Evolutionary conservation across 225 moss, liverwort and hornwort genomes (phyloP), one percentile per base, ranked within the genome.

Genomic region (Climacium dendroides): DNA sequence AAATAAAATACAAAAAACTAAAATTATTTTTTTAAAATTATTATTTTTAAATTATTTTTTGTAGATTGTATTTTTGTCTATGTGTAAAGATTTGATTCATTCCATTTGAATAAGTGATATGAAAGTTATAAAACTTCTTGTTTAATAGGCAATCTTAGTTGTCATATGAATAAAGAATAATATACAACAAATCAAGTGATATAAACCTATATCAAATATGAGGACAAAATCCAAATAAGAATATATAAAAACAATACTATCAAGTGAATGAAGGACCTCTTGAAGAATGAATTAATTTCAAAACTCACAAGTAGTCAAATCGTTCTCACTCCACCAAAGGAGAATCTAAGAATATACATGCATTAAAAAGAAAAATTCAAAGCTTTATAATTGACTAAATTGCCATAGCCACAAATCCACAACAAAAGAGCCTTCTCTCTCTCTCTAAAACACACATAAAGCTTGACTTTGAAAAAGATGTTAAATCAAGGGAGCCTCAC

Each of bases 271-370:
- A 25, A 41, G 5, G n/a, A n/a, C n/a, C n/a, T n/a, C n/a, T n/a
- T n/a, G n/a, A n/a, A n/a, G n/a, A n/a, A n/a, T n/a, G n/a, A 41
- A 41, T 5, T 41, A 70, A 41, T 41, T 6, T 23, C 3, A 9
- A 41, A 5, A 70, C 0, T 15, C 1, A 41, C 15, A 70, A 70
- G 41, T 70, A 41, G 2, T 25, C 8, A 41, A 70, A 13, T 1
- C 0, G 1, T 3, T 26, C 2, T 70, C 23, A 70, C 8, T 26
- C 41, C 1, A 9, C 26, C 9, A 70, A 26, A 3, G 13, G 26
- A 25, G 5, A 41, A 70, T 41, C 37, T 3, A 25, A 41, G 5
- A 70, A 2, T 70, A 3, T 13, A 41, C 3, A 4, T n/a, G 39
- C 4, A 69, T 69, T 69, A 0, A 5, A 39, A 24, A 7, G 3